These are phyloP conservation scores for Cercospora janseana DNA, from an alignment of 2,329 filamentous ascomycete species.

Conservation along the genomic window DNA sequence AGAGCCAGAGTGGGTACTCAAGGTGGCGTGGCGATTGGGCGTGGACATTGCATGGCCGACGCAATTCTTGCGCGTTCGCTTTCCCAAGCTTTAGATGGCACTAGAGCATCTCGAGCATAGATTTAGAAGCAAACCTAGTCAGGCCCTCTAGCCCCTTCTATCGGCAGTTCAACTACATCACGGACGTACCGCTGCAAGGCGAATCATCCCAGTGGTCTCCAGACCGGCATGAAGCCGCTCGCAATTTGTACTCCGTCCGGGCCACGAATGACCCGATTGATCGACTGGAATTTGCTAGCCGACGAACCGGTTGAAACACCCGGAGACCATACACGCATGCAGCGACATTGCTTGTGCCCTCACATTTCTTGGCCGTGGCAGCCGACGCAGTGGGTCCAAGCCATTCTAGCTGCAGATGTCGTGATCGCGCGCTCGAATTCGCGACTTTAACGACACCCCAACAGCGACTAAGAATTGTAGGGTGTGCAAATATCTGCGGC, in stretches of 20 bases:
- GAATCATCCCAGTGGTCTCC: too few species aligned
- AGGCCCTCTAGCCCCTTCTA: constrained; percentile 1
- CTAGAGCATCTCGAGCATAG: not conserved
- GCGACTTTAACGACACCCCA: constrained; percentile 16
- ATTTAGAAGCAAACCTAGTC: not conserved
- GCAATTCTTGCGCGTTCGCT: constrained; percentile 44
- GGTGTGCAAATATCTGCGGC: constrained; percentile 5
- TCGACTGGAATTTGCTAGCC: too few species aligned
- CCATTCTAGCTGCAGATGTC: constrained; percentile 13
- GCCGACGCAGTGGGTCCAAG: constrained; percentile 2
- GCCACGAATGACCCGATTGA: too few species aligned
- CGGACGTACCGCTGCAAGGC: not conserved
- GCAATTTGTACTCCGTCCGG: too few species aligned
- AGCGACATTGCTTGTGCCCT: not conserved
- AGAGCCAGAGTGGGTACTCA: constrained; percentile 56
- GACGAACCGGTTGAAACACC: not conserved
- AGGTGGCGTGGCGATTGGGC: constrained; percentile 50
- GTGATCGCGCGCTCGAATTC: constrained; percentile 12
- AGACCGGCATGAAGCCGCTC: too few species aligned
- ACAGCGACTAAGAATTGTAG: not conserved
- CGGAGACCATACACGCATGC: not conserved
- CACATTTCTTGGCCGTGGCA: not conserved
- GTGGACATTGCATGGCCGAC: constrained; percentile 50
- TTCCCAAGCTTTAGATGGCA: constrained; percentile 29
- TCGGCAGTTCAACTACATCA: not conserved